These are phyloP conservation scores for Lentinula guzmanii DNA, from an alignment of 768 basidiomycete genomes.

Conservation along the genomic window DNA sequence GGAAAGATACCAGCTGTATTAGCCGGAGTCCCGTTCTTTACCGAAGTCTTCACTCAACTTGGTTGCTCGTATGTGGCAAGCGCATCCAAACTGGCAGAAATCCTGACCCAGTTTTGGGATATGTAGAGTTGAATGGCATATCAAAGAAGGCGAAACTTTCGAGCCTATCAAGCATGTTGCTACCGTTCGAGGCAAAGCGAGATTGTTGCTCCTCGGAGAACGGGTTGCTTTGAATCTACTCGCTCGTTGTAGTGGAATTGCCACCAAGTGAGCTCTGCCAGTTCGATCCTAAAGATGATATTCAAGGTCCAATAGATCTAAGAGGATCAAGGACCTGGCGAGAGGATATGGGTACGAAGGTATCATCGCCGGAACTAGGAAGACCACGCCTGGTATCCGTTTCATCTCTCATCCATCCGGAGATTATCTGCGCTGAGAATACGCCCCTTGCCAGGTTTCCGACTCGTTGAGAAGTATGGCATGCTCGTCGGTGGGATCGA, in stretches of 20 bases:
- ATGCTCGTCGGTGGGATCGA: constrained; percentile 98
- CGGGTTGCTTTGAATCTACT: constrained; percentile 89
- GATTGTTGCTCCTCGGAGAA: constrained; percentile 87
- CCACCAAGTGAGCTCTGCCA: constrained; percentile 65
- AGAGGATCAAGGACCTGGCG: constrained; percentile 74
- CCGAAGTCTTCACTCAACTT: constrained; percentile 84
- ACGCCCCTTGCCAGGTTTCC: constrained; percentile 55
- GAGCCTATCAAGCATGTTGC: constrained; percentile 82
- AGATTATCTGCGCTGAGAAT: neutral
- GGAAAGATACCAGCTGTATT: constrained; percentile 73
- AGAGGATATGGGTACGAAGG: constrained; percentile 76
- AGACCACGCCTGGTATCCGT: constrained; percentile 81
- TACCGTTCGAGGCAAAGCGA: constrained; percentile 84
- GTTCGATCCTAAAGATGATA: neutral
- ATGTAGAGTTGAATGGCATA: constrained; percentile 89
- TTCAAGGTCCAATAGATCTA: constrained; percentile 51
- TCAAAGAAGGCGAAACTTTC: constrained; percentile 78
- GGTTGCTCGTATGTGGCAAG: constrained; percentile 73
- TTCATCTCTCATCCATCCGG: neutral
- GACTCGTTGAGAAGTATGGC: constrained; percentile 96
- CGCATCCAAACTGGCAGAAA: neutral
- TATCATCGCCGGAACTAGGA: constrained; percentile 89
- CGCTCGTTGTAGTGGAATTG: constrained; percentile 94
- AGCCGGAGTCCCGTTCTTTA: constrained; percentile 94
- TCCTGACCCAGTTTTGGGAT: neutral